These are phyloP conservation scores for Hymenoscyphus occultus DNA, from an alignment of 2,329 filamentous ascomycete species.

Conservation along the genomic window DNA sequence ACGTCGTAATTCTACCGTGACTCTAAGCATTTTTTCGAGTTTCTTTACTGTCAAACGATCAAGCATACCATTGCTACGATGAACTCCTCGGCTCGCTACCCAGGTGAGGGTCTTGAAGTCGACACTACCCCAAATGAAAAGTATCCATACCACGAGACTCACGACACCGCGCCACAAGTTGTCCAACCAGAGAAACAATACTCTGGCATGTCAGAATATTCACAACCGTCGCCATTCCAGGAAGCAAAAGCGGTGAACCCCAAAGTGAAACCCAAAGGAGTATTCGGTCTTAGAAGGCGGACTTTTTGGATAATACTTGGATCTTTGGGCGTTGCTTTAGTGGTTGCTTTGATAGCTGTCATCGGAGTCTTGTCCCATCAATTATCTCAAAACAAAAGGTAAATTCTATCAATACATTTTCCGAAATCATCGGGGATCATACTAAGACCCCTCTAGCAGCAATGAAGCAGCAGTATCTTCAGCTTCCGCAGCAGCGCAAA, in stretches of 20 bases:
- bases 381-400: slow-evolving; percentile 7
- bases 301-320: slow-evolving; percentile 7
- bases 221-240: neutral
- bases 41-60: neutral
- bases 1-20: neutral
- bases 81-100: neutral
- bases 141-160: neutral
- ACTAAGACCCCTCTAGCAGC: neutral
- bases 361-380: neutral
- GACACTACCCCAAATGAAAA: neutral
- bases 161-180: slow-evolving; percentile 1
- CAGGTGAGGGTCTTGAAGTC: neutral
- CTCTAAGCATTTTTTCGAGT: neutral
- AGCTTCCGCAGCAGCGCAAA: neutral
- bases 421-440: neutral
- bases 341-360: neutral
- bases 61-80: neutral
- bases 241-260: neutral
- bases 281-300: neutral
- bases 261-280: neutral
- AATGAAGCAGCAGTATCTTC: neutral
- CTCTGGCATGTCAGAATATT: neutral
- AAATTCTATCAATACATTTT: neutral
- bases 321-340: neutral
- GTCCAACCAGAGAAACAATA: slow-evolving; percentile 7